Evolutionary conservation across 164 flowering plant genomes (phyloP).

Genomic region (Euptelea pleiosperma): DNA sequence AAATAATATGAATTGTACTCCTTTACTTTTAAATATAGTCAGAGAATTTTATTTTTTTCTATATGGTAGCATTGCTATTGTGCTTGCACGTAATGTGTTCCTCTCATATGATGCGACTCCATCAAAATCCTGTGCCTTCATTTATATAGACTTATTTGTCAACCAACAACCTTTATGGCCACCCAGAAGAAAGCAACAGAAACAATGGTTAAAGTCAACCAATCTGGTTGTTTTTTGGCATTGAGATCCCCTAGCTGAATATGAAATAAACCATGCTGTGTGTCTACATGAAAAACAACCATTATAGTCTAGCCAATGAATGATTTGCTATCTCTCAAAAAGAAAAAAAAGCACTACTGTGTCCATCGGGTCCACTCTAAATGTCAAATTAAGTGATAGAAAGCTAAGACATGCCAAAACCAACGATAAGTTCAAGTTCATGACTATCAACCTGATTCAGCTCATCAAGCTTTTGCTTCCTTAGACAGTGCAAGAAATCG

Average conservation of each 20-base stretch:
- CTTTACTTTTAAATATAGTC: no score
- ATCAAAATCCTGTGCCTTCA: no score
- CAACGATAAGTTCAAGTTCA: background rate
- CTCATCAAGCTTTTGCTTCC: slow-evolving; percentile 84
- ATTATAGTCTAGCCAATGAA: background rate
- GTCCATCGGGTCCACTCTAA: background rate
- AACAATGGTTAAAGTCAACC: background rate
- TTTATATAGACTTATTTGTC: background rate
- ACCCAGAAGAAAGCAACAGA: background rate
- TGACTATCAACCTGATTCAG: slow-evolving; percentile 65
- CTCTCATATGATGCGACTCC: no score
- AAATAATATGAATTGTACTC: no score
- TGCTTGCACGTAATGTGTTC: no score
- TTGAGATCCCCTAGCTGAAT: background rate
- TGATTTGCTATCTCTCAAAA: background rate
- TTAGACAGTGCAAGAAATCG: slow-evolving; percentile 71
- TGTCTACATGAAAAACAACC: background rate
- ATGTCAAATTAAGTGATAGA: background rate
- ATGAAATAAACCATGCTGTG: background rate
- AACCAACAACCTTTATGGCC: background rate
- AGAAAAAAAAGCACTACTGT: background rate
- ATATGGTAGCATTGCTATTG: no score
- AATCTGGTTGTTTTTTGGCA: background rate
- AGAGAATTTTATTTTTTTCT: no score
- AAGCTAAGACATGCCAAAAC: no score